Conservation (phyloP, 768 basidiomycete species). For the Suillus subluteus region DNA sequence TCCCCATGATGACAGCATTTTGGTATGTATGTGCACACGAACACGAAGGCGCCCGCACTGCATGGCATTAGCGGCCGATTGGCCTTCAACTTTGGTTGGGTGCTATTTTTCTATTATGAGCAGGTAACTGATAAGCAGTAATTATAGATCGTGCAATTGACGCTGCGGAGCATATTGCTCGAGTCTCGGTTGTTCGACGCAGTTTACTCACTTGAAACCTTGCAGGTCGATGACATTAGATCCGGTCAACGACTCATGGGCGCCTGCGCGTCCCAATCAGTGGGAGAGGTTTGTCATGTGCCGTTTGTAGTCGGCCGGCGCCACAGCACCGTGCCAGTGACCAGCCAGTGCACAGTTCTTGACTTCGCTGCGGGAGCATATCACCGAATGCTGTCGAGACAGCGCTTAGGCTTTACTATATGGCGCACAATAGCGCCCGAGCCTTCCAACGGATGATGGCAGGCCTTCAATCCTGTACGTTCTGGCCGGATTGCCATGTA, state of each 20-base stretch:
- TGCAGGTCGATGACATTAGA: too few species aligned
- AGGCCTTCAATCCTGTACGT: neutral
- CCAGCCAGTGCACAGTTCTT: neutral
- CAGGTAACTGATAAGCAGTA: neutral
- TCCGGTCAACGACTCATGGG: too few species aligned
- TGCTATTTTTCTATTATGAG: neutral
- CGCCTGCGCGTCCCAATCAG: neutral
- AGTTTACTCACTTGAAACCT: neutral
- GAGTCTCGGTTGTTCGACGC: neutral
- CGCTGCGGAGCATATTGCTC: neutral
- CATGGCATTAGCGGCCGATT: neutral
- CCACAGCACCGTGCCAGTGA: neutral
- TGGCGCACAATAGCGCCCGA: too few species aligned
- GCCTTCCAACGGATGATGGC: neutral
- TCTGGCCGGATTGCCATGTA: neutral
- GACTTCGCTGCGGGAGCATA: neutral
- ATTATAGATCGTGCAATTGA: neutral
- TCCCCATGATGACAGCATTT: neutral
- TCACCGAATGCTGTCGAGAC: neutral
- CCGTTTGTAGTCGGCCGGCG: neutral
- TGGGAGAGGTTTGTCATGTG: neutral
- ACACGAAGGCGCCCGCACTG: neutral
- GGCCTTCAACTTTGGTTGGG: too few species aligned
- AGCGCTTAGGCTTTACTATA: neutral
- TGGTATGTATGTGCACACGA: neutral